Percentiles rank a stretch among this genome's conserved stretches.
Conservation (phyloP, 768 basidiomycete species). For the Amanita thiersii region DNA sequence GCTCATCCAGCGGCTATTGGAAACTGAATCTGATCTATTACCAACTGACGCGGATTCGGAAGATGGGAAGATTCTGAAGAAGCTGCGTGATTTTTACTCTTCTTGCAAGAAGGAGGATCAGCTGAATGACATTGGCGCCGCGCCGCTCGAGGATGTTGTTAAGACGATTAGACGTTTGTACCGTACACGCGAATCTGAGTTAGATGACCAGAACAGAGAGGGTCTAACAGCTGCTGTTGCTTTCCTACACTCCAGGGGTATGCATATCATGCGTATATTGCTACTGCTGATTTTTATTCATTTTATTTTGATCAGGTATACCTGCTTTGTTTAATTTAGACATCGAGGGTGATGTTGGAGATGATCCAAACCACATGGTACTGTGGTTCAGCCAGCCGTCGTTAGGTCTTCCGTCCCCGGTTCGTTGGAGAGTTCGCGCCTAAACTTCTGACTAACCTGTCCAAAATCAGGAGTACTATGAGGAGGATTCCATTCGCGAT, state of each 20-base stretch:
- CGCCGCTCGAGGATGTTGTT: constrained; percentile 64
- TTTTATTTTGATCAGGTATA: constrained; percentile 42
- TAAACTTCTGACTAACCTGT: neutral
- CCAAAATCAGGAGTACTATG: constrained; percentile 72
- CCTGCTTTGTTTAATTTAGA: constrained; percentile 70
- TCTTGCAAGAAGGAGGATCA: constrained; percentile 77
- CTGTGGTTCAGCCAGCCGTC: constrained; percentile 80
- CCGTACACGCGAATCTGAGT: constrained; percentile 30
- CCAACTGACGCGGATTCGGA: constrained; percentile 24
- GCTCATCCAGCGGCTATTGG: constrained; percentile 66
- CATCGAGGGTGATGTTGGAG: constrained; percentile 84
- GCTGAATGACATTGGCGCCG: constrained; percentile 65
- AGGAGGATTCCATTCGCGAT: constrained; percentile 61
- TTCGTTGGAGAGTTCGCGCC: constrained; percentile 18
- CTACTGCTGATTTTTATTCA: neutral
- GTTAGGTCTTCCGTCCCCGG: constrained; percentile 85
- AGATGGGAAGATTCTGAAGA: constrained; percentile 51
- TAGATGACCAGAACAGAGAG: constrained; percentile 20
- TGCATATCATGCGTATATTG: constrained; percentile 11
- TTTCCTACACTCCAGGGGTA: constrained; percentile 82
- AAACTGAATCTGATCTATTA: constrained; percentile 30
- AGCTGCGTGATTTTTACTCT: constrained; percentile 63
- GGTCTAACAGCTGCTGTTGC: constrained; percentile 79
- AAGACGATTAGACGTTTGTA: constrained; percentile 53
- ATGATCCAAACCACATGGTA: constrained; percentile 79